Evolutionary conservation across 495 filamentous ascomycete species (phyloP).

Genomic region (Penicillium steckii): DNA sequence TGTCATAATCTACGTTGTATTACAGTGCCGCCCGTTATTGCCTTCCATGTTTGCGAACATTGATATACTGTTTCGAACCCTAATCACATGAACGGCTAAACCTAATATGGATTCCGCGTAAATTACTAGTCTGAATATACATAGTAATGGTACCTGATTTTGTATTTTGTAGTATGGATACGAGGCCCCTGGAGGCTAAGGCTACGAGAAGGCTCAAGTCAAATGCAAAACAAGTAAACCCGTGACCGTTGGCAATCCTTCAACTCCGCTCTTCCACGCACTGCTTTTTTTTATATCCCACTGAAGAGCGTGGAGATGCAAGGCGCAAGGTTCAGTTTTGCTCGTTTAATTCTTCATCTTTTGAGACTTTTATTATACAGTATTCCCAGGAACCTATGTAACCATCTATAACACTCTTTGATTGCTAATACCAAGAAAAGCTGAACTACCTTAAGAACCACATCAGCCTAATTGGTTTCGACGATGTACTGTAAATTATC

Average conservation of each 20-base stretch:
- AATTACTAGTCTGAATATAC: conserved; percentile 11
- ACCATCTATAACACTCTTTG: too few species aligned
- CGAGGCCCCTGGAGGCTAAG: not conserved
- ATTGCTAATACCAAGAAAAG: too few species aligned
- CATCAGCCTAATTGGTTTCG: too few species aligned
- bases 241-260: conserved; percentile 11
- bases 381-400: too few species aligned
- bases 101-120: conserved; percentile 10
- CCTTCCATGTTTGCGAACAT: conserved; percentile 13
- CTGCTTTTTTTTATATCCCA: too few species aligned
- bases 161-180: conserved; percentile 7
- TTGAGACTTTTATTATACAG: too few species aligned
- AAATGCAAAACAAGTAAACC: conserved; percentile 18
- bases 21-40: conserved; percentile 10
- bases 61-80: not conserved
- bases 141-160: conserved; percentile 7
- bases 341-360: too few species aligned
- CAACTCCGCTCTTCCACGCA: conserved; percentile 11
- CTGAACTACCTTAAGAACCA: too few species aligned
- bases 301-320: too few species aligned
- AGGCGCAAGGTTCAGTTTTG: too few species aligned
- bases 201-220: conserved; percentile 15
- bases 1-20: too few species aligned
- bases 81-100: conserved; percentile 5
- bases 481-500: too few species aligned